These are phyloP conservation scores for Fusarium musae DNA, from an alignment of 2,329 filamentous ascomycete genomes.

Conservation along the genomic window DNA sequence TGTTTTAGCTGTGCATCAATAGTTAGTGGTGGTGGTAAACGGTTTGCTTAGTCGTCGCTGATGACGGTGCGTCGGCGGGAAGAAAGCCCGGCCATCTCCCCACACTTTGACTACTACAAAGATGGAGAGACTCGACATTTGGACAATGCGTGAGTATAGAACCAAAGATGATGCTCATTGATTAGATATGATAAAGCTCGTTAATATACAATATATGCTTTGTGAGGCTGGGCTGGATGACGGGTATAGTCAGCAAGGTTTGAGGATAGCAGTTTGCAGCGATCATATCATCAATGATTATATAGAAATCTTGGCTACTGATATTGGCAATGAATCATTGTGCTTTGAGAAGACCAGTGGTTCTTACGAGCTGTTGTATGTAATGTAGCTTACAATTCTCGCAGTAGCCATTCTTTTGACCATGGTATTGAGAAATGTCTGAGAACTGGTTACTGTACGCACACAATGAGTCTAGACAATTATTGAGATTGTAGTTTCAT, in stretches of 20 bases:
- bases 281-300: neutral
- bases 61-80: conserved; percentile 35
- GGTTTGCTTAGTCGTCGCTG: conserved; percentile 28
- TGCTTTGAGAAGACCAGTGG: too few relatives aligned
- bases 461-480: neutral
- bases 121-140: neutral
- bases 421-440: neutral
- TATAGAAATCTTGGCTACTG: neutral
- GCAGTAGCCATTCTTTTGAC: neutral
- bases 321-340: neutral
- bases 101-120: conserved; percentile 9
- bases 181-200: too few relatives aligned
- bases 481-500: neutral
- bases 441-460: neutral
- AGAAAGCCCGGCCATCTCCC: conserved; percentile 38
- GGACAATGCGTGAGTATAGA: neutral
- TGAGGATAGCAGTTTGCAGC: neutral
- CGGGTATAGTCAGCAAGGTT: neutral
- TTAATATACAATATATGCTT: neutral
- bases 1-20: conserved; percentile 22
- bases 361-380: neutral
- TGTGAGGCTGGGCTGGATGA: neutral
- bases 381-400: neutral
- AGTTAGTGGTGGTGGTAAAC: neutral
- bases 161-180: neutral